Percentiles rank a stretch among this genome's conserved stretches.
These are phyloP conservation scores for Brassica juncea DNA, from an alignment of 345 rosid species.

Conservation along the genomic window DNA sequence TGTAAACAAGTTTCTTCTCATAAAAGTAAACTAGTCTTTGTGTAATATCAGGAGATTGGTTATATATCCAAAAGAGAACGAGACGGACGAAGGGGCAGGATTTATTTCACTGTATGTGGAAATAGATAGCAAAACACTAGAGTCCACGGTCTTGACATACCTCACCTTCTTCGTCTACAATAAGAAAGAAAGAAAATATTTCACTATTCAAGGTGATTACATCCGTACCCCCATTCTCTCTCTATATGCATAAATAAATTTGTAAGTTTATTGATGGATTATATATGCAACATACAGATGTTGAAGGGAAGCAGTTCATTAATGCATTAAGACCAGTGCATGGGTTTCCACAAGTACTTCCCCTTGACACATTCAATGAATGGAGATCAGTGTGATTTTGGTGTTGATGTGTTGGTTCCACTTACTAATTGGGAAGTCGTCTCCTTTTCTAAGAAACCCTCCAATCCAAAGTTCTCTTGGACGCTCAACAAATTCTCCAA, in stretches of 20 bases:
- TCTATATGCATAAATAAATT: neutral
- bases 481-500: neutral
- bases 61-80: slow-evolving; percentile 17
- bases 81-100: neutral
- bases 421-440: neutral
- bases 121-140: neutral
- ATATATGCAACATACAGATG: neutral
- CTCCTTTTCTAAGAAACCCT: neutral
- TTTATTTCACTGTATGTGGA: slow-evolving; percentile 23
- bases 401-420: neutral
- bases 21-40: neutral
- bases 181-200: slow-evolving; percentile 19
- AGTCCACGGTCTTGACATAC: neutral
- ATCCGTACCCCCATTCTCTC: neutral
- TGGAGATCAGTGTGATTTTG: neutral
- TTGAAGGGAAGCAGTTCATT: slow-evolving; percentile 4
- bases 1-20: neutral
- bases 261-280: neutral
- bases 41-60: slow-evolving; percentile 1
- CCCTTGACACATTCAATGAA: neutral
- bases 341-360: neutral
- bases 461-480: neutral
- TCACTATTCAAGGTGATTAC: slow-evolving; percentile 5
- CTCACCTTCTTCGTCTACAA: slow-evolving; percentile 2
- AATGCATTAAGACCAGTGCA: slow-evolving; percentile 13